Conservation (phyloP, 805 yeast species). For the Komagataella kurtzmanii region DNA sequence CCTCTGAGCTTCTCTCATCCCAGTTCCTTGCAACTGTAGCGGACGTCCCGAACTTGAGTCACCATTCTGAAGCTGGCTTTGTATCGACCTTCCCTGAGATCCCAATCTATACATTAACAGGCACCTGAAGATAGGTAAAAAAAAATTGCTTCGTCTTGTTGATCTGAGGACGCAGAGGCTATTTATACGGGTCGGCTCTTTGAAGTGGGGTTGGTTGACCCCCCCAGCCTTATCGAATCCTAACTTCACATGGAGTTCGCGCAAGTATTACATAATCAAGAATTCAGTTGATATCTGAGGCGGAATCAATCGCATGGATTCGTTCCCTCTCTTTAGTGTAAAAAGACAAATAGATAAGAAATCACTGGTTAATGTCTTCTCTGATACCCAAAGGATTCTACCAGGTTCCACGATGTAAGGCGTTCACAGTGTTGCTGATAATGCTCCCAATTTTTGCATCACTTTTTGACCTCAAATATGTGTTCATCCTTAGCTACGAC, state of each 20-base stretch:
- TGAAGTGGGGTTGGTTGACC: not conserved
- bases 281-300: not conserved
- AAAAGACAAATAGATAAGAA: no score
- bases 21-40: not conserved
- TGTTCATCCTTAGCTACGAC: slow-evolving; percentile 27
- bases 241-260: not conserved
- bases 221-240: not conserved
- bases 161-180: not conserved
- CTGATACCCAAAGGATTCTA: slow-evolving; percentile 17
- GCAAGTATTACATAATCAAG: not conserved
- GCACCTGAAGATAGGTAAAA: not conserved
- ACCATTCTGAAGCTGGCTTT: slow-evolving; percentile 3
- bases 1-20: slow-evolving; percentile 10
- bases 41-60: not conserved
- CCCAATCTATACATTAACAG: slow-evolving; percentile 8
- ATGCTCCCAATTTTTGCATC: slow-evolving; percentile 26
- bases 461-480: slow-evolving; percentile 28
- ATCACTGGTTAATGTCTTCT: slow-evolving; percentile 10
- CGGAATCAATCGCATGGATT: not conserved
- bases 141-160: not conserved
- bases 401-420: slow-evolving; percentile 24
- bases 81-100: slow-evolving; percentile 12
- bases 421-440: slow-evolving; percentile 21
- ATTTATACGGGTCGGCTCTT: not conserved
- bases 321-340: not conserved